Conservation (phyloP, 2,329 filamentous ascomycete species). For the Colletotrichum tofieldiae region DNA sequence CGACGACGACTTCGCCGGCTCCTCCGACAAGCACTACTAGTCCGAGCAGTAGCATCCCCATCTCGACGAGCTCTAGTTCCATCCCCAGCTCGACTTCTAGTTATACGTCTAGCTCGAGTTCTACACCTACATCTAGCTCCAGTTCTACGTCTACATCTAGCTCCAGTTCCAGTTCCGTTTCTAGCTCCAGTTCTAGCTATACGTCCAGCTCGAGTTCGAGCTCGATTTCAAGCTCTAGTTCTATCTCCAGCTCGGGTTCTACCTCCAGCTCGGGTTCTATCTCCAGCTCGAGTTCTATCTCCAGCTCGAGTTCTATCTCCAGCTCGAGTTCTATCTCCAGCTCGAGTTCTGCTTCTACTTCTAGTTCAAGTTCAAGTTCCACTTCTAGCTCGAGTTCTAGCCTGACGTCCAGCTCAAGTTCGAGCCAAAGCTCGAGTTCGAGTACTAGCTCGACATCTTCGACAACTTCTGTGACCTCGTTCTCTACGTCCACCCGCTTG, state of each 20-base stretch:
- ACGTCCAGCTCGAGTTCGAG: neutral
- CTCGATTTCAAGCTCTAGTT: neutral
- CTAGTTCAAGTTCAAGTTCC: neutral
- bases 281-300: neutral
- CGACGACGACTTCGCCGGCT: neutral
- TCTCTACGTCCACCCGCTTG: neutral
- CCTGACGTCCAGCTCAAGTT: too few relatives aligned
- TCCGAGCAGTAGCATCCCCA: neutral
- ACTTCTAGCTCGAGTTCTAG: neutral
- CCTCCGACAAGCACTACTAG: neutral
- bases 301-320: neutral
- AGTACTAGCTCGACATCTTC: neutral
- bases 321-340: neutral
- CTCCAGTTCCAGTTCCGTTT: neutral
- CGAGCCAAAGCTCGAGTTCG: neutral
- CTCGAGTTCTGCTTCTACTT: neutral
- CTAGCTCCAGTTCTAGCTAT: neutral
- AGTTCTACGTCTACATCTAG: too few relatives aligned
- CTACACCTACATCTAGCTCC: neutral
- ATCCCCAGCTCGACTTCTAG: neutral
- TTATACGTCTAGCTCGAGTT: neutral
- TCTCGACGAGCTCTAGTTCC: neutral
- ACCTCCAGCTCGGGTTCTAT: neutral
- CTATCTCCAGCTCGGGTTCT: neutral
- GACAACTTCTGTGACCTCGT: neutral